Base-by-base conservation (phyloP, 2,329 filamentous ascomycete species). In the Fusarium sp. region DNA sequence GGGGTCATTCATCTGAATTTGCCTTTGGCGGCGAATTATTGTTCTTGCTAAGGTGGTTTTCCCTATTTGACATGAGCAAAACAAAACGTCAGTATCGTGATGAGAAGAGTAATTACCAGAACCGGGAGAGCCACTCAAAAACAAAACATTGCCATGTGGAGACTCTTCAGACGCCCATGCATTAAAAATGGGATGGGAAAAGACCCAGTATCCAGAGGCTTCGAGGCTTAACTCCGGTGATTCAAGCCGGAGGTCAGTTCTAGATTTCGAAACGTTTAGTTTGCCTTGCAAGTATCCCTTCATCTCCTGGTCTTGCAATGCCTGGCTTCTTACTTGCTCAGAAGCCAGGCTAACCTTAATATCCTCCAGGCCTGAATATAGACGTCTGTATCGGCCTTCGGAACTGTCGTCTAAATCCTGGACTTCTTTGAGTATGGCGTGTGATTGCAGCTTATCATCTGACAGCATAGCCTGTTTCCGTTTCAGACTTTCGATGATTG, bases 151-250 rank as follows among this genome's bases (percentile, higher is more conserved):
- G 0, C 0, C 5, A 0, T 35, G 15, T 4, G 11, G 1, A 2
- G 23, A 17, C 0, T 5, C 15, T 0, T 13, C 6, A 3, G 0
- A 1, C 2, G 47, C 47, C 58, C 58, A 62, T 0, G 15, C 14
- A 2, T 17, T 2, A 0, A 0, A 18, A 2, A 1, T 35, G 47
- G 0, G 17, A 4, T 60, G 0, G 0, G 55, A 20, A 0, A 47
- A 48, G 1, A 59, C 14, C 47, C 59, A 63, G 0, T 0, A 15
- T 0, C 59, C 59, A 8, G 56, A 53, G 3, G 10, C n/a, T n/a
- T n/a, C n/a, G n/a, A n/a, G n/a, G n/a, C n/a, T n/a, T n/a, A n/a
- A n/a, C n/a, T n/a, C n/a, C n/a, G n/a, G n/a, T n/a, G n/a, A n/a
- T n/a, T n/a, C n/a, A n/a, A n/a, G n/a, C n/a, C n/a, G n/a, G n/a